Evolutionary conservation across 2,329 filamentous ascomycete species (phyloP), one percentile per base, ranked within the genome.

Genomic region (Shiraia sp.): DNA sequence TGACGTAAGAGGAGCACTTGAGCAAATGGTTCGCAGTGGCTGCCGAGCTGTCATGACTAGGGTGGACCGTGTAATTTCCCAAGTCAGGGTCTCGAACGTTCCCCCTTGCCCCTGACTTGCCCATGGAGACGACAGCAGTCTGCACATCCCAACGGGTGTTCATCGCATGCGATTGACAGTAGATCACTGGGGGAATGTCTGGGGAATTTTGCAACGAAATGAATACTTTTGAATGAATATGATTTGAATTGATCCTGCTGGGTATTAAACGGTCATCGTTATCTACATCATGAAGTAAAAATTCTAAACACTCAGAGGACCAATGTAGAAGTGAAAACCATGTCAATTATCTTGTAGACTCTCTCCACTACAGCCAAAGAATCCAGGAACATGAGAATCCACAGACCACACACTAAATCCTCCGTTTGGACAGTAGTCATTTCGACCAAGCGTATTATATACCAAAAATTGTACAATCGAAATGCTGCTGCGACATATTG

Each of bases 321-420:
- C 9, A 42, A 33, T 47, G 30, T 55, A n/a, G 59, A 49, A 45
- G 57, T 55, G 53, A 46, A 60, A 63, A 56, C 49, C 59, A 59
- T 62, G 63, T 67, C 36, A 53, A 63, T 63, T 66, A 51, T 38
- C 34, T 59, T 56, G 38, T 43, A 53, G 43, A 64, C 55, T 62
- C 57, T 51, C 53, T 43, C 51, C 45, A 29, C 33, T 45, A 26
- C 44, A 45, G 19, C 40, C 45, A 41, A 38, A 51, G 58, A 62
- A 50, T 60, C 55, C 61, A 60, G 46, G 61, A 64, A 67, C 63
- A 68, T 57, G 57, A 51, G 47, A 55, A 42, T 56, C 56, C 57
- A 59, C 46, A 58, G 59, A 65, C 63, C 63, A 66, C 63, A 68
- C 63, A 63, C 60, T 56, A 47, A 37, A 57, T 57, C 58, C 56